phyloP scores from a whole-genome alignment of 306 rosid genomes.

The Calophaca sinica region DNA sequence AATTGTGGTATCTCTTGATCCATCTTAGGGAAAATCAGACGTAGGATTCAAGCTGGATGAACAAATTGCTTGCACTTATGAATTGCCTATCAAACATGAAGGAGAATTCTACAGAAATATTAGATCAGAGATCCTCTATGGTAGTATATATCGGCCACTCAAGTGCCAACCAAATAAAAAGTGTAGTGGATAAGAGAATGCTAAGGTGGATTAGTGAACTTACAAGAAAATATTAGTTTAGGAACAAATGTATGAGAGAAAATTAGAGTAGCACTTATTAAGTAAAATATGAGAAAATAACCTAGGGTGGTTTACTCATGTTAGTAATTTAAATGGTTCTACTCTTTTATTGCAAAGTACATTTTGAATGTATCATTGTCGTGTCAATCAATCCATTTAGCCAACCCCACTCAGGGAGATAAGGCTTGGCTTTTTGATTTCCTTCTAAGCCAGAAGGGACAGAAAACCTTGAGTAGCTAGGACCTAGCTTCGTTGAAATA shows the following conservation, averaged over 20 bases:
- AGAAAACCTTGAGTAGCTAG: too few relatives aligned
- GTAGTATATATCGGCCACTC: constrained; percentile 11
- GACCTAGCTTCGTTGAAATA: too few relatives aligned
- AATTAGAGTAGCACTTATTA: neutral
- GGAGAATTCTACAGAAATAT: neutral
- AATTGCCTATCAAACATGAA: neutral
- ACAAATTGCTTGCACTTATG: constrained; percentile 34
- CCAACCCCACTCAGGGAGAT: too few relatives aligned
- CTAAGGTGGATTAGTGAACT: constrained; percentile 25
- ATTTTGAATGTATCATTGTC: neutral
- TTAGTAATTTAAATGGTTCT: neutral
- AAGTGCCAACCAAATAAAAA: neutral
- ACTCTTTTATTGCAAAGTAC: constrained; percentile 7
- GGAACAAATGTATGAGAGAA: neutral
- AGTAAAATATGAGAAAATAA: neutral
- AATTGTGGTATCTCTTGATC: constrained; percentile 2
- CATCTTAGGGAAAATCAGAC: constrained; percentile 18
- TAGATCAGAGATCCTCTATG: neutral
- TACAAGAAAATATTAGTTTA: neutral
- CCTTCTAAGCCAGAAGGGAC: too few relatives aligned
- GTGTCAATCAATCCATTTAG: neutral
- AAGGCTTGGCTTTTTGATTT: too few relatives aligned
- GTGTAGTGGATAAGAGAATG: neutral
- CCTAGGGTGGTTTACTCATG: too few relatives aligned
- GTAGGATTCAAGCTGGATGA: constrained; percentile 18